Conservation (phyloP, 768 basidiomycete genomes). For the Hypholoma fasciculare region DNA sequence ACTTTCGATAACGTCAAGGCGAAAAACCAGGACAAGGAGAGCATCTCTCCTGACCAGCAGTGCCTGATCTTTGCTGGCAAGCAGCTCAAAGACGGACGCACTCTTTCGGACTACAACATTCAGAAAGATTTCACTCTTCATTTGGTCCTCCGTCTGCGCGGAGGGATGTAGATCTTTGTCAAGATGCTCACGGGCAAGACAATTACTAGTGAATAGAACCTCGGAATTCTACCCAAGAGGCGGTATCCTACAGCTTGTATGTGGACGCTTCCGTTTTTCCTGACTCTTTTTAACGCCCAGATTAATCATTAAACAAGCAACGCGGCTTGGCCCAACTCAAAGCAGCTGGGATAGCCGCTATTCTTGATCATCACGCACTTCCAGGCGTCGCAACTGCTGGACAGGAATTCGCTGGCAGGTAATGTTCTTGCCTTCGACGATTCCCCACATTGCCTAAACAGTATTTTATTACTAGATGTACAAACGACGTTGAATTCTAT, state of each 20-base stretch:
- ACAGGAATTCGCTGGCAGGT: constrained; percentile 74
- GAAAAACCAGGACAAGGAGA: too few species aligned
- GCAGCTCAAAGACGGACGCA: too few species aligned
- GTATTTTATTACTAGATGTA: constrained; percentile 52
- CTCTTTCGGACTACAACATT: too few species aligned
- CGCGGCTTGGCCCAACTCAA: constrained; percentile 62
- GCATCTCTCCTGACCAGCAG: too few species aligned
- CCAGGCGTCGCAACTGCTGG: constrained; percentile 65
- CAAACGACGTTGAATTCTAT: constrained; percentile 70
- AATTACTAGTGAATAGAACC: constrained; percentile 54
- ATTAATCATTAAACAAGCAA: constrained; percentile 38
- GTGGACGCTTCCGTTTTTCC: constrained; percentile 13
- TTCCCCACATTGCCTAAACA: background rate
- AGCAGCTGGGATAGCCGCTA: constrained; percentile 61
- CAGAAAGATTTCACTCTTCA: too few species aligned
- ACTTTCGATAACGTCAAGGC: too few species aligned
- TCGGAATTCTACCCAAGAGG: constrained; percentile 70
- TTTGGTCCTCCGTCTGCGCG: too few species aligned
- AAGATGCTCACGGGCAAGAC: too few species aligned
- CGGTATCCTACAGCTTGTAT: constrained; percentile 64
- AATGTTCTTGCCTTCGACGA: constrained; percentile 13
- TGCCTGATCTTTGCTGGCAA: too few species aligned
- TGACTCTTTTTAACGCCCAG: background rate
- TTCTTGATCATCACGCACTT: constrained; percentile 68
- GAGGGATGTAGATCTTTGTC: too few species aligned